Conservation (phyloP, 106 monocot species). For the Allium fistulosum region DNA sequence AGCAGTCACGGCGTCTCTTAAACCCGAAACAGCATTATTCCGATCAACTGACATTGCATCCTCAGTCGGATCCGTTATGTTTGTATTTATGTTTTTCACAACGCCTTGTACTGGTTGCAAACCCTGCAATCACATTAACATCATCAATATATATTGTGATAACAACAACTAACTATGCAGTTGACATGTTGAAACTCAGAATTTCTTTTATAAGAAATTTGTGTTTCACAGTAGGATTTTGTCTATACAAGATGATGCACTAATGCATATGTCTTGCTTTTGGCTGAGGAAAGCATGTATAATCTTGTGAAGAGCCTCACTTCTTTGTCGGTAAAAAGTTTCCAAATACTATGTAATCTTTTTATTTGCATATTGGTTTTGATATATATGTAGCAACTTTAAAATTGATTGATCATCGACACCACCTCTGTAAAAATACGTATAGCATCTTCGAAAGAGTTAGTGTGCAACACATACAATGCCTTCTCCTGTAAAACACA, state of each 20-base stretch:
- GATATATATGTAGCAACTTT: no score
- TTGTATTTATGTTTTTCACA: background rate
- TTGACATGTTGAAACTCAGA: no score
- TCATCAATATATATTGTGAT: no score
- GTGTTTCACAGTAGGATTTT: no score
- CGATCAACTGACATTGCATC: background rate
- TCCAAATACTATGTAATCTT: no score
- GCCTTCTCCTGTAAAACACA: conserved; percentile 30
- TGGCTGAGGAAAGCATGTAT: background rate
- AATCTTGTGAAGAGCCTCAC: background rate
- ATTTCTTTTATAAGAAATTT: no score
- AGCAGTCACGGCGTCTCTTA: background rate
- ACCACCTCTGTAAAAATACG: conserved; percentile 38
- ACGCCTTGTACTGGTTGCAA: background rate
- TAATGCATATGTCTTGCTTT: no score
- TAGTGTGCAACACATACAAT: conserved; percentile 30
- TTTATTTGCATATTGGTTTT: no score
- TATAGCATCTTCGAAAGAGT: conserved; percentile 29
- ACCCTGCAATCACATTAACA: background rate
- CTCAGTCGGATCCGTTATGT: background rate
- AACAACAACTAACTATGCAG: background rate
- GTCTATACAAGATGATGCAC: no score
- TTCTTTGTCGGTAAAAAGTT: no score
- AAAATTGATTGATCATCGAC: background rate
- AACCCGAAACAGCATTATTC: background rate